Evolutionary conservation across 1,284 basidiomycete species (phyloP), one percentile per base, ranked within the genome.

Genomic region (Moniliophthora roreri): DNA sequence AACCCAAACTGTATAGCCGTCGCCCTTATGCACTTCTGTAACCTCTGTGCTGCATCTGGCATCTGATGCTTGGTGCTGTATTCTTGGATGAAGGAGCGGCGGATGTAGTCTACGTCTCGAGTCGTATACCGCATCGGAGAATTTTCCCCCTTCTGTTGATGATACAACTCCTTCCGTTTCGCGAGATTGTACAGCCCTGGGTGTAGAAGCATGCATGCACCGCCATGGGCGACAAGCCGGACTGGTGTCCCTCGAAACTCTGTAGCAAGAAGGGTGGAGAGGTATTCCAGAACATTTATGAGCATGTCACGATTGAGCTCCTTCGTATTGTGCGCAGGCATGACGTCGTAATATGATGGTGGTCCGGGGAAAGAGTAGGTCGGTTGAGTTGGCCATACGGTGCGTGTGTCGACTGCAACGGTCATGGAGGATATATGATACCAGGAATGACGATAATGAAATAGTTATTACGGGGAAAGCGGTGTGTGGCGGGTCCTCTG

Each of bases 191-290:
- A 67, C 8, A 82, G 69, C 0, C 65, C 62, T 0, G 70, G 70
- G 48, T 88, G 84, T 2, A 88, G 74, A 28, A 88, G 75, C 82
- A 87, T 85, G 52, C 83, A 82, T 0, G 81, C 84, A 1, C 85
- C 85, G 32, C 85, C 85, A 57, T 88, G 85, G 0, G 85, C 72
- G 48, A 86, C 79, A 20, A 88, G 73, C 11, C 79, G 74, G 2
- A 87, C 73, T 21, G 74, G 75, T 11, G 58, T 65, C 13, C 62
- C 62, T 26, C 73, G 68, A 61, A 86, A 86, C 11, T 62, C 63
- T 2, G 61, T 57, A 11, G 70, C 62, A 0, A 82, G 67, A 13
- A 75, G 72, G 0, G 65, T 62, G 2, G 85, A 80, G 53, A 87
- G 74, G 62, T 80, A 69, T 38, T 72, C 63, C 20, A 87, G 76